A percentile compares a stretch with the other conserved stretches of the same genome.
Conservation (phyloP, 352 stramenopile genomes). For the Phytophthora palmivora region DNA sequence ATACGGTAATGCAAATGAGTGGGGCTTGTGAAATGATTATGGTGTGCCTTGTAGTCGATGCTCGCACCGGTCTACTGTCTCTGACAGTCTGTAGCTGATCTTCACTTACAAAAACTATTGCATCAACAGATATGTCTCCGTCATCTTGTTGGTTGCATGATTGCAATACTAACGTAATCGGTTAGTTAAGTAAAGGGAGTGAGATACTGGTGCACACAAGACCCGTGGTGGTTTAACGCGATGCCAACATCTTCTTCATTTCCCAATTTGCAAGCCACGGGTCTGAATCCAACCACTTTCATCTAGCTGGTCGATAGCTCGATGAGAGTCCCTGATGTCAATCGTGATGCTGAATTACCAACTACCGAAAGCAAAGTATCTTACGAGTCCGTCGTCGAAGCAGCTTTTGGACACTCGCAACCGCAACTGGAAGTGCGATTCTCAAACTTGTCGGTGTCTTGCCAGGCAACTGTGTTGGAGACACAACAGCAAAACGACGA, state of each 20-base stretch:
- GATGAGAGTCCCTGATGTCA: slow-evolving; percentile 1
- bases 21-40: too few species aligned
- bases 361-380: slow-evolving; percentile 3
- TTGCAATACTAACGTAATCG: slow-evolving; percentile 10
- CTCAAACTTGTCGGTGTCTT: slow-evolving; percentile 16
- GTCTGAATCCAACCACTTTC: too few species aligned
- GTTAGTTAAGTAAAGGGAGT: not conserved
- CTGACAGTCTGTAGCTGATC: too few species aligned
- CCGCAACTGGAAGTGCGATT: slow-evolving; percentile 41
- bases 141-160: slow-evolving; percentile 20
- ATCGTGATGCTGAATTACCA: not conserved
- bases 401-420: slow-evolving; percentile 20
- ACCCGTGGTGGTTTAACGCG: too few species aligned
- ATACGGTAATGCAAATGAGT: too few species aligned
- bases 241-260: not conserved
- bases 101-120: too few species aligned
- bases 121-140: slow-evolving; percentile 12
- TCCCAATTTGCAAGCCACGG: slow-evolving; percentile 10
- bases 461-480: slow-evolving; percentile 10
- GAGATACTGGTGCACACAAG: too few species aligned
- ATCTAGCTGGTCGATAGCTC: not conserved
- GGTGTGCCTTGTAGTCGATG: too few species aligned
- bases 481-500: slow-evolving; percentile 1
- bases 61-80: too few species aligned
- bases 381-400: slow-evolving; percentile 24